These are phyloP conservation scores for Ogataea degrootiae DNA, from an alignment of 805 yeast species.

Conservation along the genomic window DNA sequence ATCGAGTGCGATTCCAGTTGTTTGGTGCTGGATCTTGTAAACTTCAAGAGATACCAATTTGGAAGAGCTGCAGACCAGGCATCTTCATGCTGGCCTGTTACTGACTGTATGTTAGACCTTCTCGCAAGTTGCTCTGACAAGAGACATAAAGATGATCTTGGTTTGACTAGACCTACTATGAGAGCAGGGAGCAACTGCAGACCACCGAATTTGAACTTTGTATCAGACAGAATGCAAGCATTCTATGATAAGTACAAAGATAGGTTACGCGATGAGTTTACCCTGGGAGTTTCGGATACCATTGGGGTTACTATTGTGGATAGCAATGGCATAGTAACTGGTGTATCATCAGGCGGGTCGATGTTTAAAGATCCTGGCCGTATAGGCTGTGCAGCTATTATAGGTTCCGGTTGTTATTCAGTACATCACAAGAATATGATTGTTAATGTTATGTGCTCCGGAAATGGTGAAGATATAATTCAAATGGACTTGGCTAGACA, in stretches of 20 bases:
- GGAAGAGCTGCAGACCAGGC: too few relatives aligned
- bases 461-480: constrained; percentile 54
- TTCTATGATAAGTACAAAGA: constrained; percentile 6
- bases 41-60: constrained; percentile 12
- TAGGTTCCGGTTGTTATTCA: constrained; percentile 40
- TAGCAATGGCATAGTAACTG: constrained; percentile 18
- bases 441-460: constrained; percentile 37
- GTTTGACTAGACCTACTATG: constrained; percentile 33
- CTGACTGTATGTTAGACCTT: constrained; percentile 20
- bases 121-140: constrained; percentile 20
- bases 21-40: constrained; percentile 16
- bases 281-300: constrained; percentile 35
- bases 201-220: neutral
- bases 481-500: constrained; percentile 36
- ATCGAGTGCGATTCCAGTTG: constrained; percentile 44
- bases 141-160: constrained; percentile 9
- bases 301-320: constrained; percentile 35
- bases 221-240: constrained; percentile 10
- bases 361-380: constrained; percentile 45
- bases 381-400: constrained; percentile 49
- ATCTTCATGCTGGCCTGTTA: constrained; percentile 28
- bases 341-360: constrained; percentile 52
- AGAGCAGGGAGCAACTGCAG: constrained; percentile 9
- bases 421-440: constrained; percentile 14
- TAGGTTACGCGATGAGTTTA: neutral